Conservation (phyloP, 2,329 filamentous ascomycete species). For the Seiridium cupressi region DNA sequence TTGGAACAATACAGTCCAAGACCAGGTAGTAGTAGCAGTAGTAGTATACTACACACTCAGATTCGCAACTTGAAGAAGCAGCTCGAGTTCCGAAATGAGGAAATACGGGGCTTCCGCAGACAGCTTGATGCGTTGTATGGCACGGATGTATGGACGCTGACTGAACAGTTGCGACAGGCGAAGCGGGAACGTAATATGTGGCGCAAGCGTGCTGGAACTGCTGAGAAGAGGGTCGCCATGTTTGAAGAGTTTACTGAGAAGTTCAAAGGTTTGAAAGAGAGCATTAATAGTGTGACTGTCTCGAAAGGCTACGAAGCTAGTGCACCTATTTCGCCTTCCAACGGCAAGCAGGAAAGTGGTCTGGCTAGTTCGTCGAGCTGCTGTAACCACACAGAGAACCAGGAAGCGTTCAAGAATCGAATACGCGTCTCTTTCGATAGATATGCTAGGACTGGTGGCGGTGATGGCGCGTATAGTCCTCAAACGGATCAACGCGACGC, state of each 20-base stretch:
- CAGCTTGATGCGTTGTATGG: conserved; percentile 43
- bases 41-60: conserved; percentile 42
- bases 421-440: conserved; percentile 10
- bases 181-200: conserved; percentile 45
- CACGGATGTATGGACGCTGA: conserved; percentile 42
- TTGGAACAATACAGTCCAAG: neutral
- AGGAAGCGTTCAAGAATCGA: conserved; percentile 11
- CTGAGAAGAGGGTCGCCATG: conserved; percentile 50
- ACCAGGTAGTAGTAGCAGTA: conserved; percentile 21
- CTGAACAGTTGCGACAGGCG: conserved; percentile 44
- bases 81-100: conserved; percentile 43
- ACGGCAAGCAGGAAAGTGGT: neutral
- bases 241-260: conserved; percentile 42
- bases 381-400: conserved; percentile 13
- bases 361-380: conserved; percentile 7
- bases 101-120: conserved; percentile 41
- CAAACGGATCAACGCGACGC: conserved; percentile 3
- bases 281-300: neutral
- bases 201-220: conserved; percentile 53
- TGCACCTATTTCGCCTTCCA: neutral
- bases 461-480: neutral
- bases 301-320: neutral
- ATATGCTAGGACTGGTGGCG: neutral
- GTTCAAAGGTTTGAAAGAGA: conserved; percentile 21
- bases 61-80: conserved; percentile 48